These are phyloP conservation scores for Kwoniella dejecticola DNA, from an alignment of 768 basidiomycete genomes.

Conservation along the genomic window DNA sequence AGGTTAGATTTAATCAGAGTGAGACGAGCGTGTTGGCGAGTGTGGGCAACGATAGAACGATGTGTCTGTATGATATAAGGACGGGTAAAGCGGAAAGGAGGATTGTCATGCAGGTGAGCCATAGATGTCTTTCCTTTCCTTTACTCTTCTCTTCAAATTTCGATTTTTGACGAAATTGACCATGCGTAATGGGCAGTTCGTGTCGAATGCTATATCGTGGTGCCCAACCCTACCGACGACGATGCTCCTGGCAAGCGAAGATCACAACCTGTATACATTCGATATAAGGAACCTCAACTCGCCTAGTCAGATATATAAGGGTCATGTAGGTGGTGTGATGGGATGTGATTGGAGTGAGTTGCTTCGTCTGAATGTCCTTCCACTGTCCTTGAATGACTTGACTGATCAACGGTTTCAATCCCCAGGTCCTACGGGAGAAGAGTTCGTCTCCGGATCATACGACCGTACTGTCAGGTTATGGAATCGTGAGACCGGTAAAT, in stretches of 20 bases:
- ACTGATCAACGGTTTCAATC: too few species aligned
- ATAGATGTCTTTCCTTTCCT: background rate
- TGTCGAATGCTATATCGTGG: conserved; percentile 86
- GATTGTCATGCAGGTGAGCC: conserved; percentile 78
- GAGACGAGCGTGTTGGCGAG: conserved; percentile 94
- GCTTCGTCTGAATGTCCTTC: background rate
- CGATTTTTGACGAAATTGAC: too few species aligned
- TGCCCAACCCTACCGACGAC: conserved; percentile 93
- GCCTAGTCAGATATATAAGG: conserved; percentile 93
- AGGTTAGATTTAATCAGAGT: conserved; percentile 87
- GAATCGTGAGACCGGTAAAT: conserved; percentile 78
- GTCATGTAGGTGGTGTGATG: conserved; percentile 95
- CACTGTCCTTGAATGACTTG: background rate
- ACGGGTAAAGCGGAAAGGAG: conserved; percentile 94
- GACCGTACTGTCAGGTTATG: conserved; percentile 92
- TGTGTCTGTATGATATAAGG: conserved; percentile 93
- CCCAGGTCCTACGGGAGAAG: conserved; percentile 76
- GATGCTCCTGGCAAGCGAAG: conserved; percentile 92
- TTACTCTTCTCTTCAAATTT: background rate
- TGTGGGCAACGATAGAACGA: conserved; percentile 90
- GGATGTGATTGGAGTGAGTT: conserved; percentile 83
- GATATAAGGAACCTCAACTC: conserved; percentile 80
- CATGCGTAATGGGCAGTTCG: too few species aligned
- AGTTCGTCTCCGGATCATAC: conserved; percentile 96
- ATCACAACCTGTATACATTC: conserved; percentile 97